phyloP scores from a whole-genome alignment of 176 grass and related monocot species.

The Oropetium thomaeum region DNA sequence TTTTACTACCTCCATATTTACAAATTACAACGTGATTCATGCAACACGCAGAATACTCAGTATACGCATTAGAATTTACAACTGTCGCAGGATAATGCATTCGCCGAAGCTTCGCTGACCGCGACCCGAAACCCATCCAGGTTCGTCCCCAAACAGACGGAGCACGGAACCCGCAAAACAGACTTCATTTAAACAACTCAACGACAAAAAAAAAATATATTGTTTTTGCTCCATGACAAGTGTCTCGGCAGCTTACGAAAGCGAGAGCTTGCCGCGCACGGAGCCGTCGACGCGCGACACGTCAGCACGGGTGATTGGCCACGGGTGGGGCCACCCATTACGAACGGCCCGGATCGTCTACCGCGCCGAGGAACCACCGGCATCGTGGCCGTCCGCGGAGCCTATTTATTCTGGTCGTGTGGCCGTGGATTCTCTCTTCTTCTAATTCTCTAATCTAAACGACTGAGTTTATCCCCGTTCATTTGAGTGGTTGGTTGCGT shows the following conservation, averaged over 20 bases:
- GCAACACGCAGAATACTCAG: too few species aligned
- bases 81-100: background rate
- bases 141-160: constrained; percentile 14
- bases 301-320: constrained; percentile 11
- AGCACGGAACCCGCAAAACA: background rate
- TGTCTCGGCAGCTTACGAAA: constrained; percentile 24
- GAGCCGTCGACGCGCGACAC: constrained; percentile 4
- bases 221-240: constrained; percentile 6
- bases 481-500: constrained; percentile 12
- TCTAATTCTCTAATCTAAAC: background rate
- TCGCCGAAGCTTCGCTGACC: background rate
- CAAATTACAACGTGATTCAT: background rate
- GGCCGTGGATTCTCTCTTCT: background rate
- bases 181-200: background rate
- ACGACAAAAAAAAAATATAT: background rate
- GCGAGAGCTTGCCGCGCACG: constrained; percentile 29
- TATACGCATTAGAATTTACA: too few species aligned
- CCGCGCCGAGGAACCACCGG: background rate
- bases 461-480: too few species aligned
- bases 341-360: constrained; percentile 7
- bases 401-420: constrained; percentile 18
- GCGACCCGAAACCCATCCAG: constrained; percentile 33
- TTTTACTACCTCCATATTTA: background rate
- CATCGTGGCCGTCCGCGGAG: constrained; percentile 5
- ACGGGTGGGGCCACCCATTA: background rate